Evolutionary conservation across 768 basidiomycete genomes (phyloP), one percentile per base, ranked within the genome.

Genomic region (Coprinopsis marcescibilis): DNA sequence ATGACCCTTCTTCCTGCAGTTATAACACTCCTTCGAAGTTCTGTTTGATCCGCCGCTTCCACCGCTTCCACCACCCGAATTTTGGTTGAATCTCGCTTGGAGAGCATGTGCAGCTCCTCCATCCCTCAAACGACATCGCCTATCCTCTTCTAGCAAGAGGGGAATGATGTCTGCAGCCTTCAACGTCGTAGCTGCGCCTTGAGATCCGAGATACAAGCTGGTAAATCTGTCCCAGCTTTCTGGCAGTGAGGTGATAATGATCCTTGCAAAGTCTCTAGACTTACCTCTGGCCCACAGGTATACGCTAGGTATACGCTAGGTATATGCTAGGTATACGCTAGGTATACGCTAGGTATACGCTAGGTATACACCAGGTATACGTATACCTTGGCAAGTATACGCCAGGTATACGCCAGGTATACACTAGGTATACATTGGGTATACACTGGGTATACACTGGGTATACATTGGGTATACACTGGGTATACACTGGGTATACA

Each of bases 1-100:
- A 38, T 70, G 66, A 1, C 68, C 62, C n/a, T 52, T 52, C 29
- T 58, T 56, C 13, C 53, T 35, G 45, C 66, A 69, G 36, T 67
- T 68, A 43, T 54, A 54, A 45, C 67, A 67, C 30, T 40, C 38
- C 38, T 30, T 34, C 12, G 35, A 37, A 10, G 35, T 10, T 19
- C 35, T 10, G 35, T 11, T 37, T 11, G 10, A 7, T 37, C 35
- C 35, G 19, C 17, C 17, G 35, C 10, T 17, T 11, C 7, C 10
- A 19, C 7, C 17, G 35, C 30, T n/a, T 32, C 30, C 10, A 32
- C n/a, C n/a, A n/a, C 10, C 30, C 8, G 10, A n/a, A 32, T 8
- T 8, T 8, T 32, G 30, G n/a, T n/a, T 32, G 30, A 32, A n/a
- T n/a, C 30, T 17, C 6, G 35, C 45, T 24, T 46, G 45, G 5